phyloP scores from a whole-genome alignment of 495 filamentous ascomycete species.

The Symbiotaphrina buchneri region DNA sequence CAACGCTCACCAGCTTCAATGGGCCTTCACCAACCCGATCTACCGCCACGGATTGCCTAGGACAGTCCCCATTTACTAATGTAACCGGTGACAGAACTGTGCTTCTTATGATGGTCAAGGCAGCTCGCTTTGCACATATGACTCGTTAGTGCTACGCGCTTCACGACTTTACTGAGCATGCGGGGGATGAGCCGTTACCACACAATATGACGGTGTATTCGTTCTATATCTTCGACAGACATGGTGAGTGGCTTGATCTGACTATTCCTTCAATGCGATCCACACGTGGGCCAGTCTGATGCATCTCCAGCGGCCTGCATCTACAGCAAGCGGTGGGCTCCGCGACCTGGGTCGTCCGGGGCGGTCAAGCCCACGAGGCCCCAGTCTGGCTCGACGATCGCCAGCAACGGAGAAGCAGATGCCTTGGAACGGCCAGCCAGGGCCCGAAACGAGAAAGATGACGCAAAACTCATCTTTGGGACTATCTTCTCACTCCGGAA shows the following conservation, averaged over 20 bases:
- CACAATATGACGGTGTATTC: constrained; percentile 80
- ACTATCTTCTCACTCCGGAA: constrained; percentile 89
- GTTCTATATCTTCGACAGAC: constrained; percentile 97
- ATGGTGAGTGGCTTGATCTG: constrained; percentile 36
- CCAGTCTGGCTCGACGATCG: constrained; percentile 11
- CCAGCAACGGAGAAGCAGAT: constrained; percentile 10
- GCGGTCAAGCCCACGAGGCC: constrained; percentile 10
- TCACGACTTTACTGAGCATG: too few species aligned
- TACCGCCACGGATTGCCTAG: too few species aligned
- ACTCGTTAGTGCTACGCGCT: too few species aligned
- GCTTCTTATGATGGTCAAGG: too few species aligned
- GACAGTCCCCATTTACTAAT: too few species aligned
- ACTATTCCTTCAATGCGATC: constrained; percentile 1
- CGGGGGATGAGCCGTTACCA: too few species aligned
- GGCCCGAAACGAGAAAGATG: constrained; percentile 51
- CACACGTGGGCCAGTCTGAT: constrained; percentile 1
- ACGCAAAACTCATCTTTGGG: constrained; percentile 93
- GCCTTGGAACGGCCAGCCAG: constrained; percentile 12
- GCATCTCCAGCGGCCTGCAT: constrained; percentile 66
- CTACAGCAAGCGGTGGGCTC: constrained; percentile 67
- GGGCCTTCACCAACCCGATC: too few species aligned
- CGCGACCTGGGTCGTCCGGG: constrained; percentile 15
- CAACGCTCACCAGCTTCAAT: too few species aligned
- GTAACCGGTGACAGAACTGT: too few species aligned
- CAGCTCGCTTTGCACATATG: too few species aligned